phyloP scores from a whole-genome alignment of 2,329 filamentous ascomycete species.

The Phyllosticta paracitricarpa region DNA sequence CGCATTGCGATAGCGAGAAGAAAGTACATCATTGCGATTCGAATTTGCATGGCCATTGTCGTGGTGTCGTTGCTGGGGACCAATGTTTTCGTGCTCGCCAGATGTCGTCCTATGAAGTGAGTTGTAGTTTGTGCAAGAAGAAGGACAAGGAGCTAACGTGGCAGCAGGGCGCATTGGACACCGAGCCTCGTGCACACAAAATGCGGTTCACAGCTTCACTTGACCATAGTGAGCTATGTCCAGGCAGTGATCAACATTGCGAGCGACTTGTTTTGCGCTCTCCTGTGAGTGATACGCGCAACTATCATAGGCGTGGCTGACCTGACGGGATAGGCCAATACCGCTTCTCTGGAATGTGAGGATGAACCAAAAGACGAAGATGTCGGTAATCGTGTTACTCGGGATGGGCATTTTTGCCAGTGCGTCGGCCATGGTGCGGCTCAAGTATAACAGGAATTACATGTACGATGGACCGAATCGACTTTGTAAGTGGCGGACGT shows the following conservation, averaged over 20 bases:
- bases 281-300: conserved; percentile 16
- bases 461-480: conserved; percentile 23
- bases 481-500: conserved; percentile 14
- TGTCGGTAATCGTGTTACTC: conserved; percentile 16
- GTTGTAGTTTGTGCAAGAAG: background rate
- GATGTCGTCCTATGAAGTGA: conserved; percentile 19
- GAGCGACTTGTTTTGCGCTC: conserved; percentile 27
- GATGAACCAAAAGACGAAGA: conserved; percentile 17
- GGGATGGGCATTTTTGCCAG: conserved; percentile 18
- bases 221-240: conserved; percentile 3
- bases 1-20: conserved; percentile 22
- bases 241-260: conserved; percentile 23
- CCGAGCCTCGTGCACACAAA: background rate
- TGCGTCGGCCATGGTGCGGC: conserved; percentile 20
- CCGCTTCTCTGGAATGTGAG: conserved; percentile 18
- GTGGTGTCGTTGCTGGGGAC: conserved; percentile 24
- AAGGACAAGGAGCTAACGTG: background rate
- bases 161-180: background rate
- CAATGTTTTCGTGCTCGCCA: conserved; percentile 22
- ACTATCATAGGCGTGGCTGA: background rate
- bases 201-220: background rate
- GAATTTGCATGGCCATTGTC: conserved; percentile 19
- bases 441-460: conserved; percentile 25
- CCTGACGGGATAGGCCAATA: conserved; percentile 13
- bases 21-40: conserved; percentile 19